Conservation (phyloP, 805 yeast species). For the Schwanniomyces occidentalis region DNA sequence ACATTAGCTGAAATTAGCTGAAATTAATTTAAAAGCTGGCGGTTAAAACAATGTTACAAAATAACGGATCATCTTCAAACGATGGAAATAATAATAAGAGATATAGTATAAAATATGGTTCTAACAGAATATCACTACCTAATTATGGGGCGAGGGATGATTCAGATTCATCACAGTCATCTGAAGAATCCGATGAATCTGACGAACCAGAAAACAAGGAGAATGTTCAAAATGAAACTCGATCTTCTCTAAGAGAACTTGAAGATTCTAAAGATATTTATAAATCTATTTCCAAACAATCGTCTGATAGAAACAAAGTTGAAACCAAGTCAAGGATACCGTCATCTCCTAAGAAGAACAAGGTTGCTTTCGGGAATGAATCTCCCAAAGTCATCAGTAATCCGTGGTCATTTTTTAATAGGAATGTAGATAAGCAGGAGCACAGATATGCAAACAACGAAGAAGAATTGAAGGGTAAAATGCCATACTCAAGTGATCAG, state of each 20-base stretch:
- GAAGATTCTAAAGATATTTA: slow-evolving; percentile 15
- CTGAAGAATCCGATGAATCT: too few species aligned
- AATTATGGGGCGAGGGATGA: background rate
- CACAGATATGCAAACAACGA: slow-evolving; percentile 30
- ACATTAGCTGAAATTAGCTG: too few species aligned
- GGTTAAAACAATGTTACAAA: slow-evolving; percentile 1
- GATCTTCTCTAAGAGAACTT: slow-evolving; percentile 12
- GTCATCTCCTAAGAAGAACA: slow-evolving; percentile 1
- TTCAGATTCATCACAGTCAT: too few species aligned
- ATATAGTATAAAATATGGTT: slow-evolving; percentile 2
- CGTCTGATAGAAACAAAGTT: background rate
- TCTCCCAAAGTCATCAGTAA: slow-evolving; percentile 29
- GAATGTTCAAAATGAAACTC: background rate
- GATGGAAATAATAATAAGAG: background rate
- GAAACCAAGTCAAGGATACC: background rate
- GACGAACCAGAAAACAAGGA: background rate
- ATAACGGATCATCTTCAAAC: background rate
- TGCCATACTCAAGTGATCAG: background rate
- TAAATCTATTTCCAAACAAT: slow-evolving; percentile 9
- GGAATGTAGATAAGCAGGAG: slow-evolving; percentile 31
- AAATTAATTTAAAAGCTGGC: too few species aligned
- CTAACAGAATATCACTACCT: slow-evolving; percentile 7
- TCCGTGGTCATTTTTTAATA: slow-evolving; percentile 30
- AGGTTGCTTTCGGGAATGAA: slow-evolving; percentile 9
- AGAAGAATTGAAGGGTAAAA: slow-evolving; percentile 24